Conservation (phyloP, 768 basidiomycete genomes). For the Dacryopinax spathularia region DNA sequence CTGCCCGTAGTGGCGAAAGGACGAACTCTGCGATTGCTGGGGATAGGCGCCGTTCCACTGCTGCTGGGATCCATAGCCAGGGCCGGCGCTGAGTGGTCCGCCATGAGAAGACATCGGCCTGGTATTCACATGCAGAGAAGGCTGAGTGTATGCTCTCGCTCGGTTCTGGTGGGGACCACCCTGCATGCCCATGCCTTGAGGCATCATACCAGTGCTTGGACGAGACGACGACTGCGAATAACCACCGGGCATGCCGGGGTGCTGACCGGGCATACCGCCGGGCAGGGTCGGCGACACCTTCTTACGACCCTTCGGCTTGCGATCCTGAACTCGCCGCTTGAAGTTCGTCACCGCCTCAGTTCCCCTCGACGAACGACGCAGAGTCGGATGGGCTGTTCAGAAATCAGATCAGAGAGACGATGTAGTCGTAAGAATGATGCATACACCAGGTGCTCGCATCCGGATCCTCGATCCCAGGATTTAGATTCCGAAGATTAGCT, state of each 20-base stretch:
- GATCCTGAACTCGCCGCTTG: conserved; percentile 88
- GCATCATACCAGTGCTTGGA: neutral
- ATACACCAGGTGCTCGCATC: conserved; percentile 95
- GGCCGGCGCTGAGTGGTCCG: conserved; percentile 4
- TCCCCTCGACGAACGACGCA: conserved; percentile 70
- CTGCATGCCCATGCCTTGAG: neutral
- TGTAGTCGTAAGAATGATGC: conserved; percentile 25
- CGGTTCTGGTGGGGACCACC: neutral
- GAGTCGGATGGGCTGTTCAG: conserved; percentile 65
- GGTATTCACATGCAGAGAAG: conserved; percentile 1
- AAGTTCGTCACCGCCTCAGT: conserved; percentile 85
- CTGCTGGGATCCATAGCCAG: neutral
- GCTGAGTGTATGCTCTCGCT: neutral
- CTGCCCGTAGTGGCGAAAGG: neutral
- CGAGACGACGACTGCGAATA: neutral
- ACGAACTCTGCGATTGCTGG: neutral
- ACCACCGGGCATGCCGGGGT: conserved; percentile 34
- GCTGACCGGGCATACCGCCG: conserved; percentile 28
- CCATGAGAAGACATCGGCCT: conserved; percentile 5
- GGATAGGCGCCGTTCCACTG: conserved; percentile 3
- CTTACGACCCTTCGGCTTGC: conserved; percentile 75
- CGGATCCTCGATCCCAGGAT: conserved; percentile 87
- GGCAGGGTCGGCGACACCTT: neutral
- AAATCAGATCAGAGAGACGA: conserved; percentile 10
- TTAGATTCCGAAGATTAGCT: conserved; percentile 87